Conservation (phyloP, 306 rosid genomes). For the Sicyos baderoa region DNA sequence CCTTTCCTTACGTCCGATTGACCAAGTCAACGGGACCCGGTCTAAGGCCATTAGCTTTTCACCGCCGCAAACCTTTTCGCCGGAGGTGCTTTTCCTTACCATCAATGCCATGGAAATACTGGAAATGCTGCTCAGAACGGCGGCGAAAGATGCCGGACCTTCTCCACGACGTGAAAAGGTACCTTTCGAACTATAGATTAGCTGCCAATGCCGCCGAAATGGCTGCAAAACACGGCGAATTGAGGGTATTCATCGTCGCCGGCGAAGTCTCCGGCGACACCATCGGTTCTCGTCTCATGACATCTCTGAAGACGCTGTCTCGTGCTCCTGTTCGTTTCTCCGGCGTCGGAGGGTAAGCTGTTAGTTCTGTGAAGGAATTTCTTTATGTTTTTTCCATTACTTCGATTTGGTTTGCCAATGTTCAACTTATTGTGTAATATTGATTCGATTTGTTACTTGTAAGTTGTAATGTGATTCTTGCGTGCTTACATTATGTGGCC, state of each 20-base stretch:
- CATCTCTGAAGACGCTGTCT: constrained; percentile 48
- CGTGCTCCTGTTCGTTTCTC: constrained; percentile 55
- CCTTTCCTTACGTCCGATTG: constrained; percentile 3
- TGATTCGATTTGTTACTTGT: background rate
- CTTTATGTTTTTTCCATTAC: background rate
- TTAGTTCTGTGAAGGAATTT: background rate
- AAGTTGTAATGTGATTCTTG: background rate
- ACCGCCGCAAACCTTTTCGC: background rate
- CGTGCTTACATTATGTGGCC: background rate
- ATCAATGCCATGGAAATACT: background rate
- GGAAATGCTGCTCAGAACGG: constrained; percentile 29
- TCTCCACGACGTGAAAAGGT: constrained; percentile 21
- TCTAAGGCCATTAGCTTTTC: background rate
- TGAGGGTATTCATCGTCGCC: constrained; percentile 69
- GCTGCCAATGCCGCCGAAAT: constrained; percentile 29
- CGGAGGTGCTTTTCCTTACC: background rate
- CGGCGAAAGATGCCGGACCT: constrained; percentile 28
- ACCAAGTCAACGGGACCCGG: background rate
- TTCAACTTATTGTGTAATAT: background rate
- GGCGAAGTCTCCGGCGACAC: constrained; percentile 93
- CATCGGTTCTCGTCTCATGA: constrained; percentile 78
- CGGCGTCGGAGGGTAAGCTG: constrained; percentile 76
- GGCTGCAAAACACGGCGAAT: constrained; percentile 65
- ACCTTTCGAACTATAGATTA: constrained; percentile 28
- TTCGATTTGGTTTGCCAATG: background rate